Base-by-base conservation (phyloP, 2,329 filamentous ascomycete species). In the Dothistroma pini region DNA sequence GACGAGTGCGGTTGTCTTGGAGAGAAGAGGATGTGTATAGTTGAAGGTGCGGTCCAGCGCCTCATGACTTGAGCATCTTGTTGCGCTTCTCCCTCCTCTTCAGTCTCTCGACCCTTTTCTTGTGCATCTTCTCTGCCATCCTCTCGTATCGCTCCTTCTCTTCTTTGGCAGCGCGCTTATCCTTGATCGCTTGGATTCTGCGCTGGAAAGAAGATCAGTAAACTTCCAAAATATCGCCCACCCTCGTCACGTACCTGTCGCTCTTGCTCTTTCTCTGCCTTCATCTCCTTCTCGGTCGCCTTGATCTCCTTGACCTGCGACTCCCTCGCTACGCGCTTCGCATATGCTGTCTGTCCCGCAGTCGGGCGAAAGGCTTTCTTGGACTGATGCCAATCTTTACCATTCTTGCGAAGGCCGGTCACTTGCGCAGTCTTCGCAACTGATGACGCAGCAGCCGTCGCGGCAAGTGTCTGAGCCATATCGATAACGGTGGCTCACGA, bases 51-150 rank as follows among this genome's bases (percentile, higher is more conserved):
- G 12, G 12, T 14, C n/a, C 8, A 22, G 19, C 21, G 19, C 19
- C 54, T 71, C 75, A 81, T 35, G 80, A 81, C 69, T 81, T 81
- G 62, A 83, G 70, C 75, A 91, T 79, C 80, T 93, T 95, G 78
- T 93, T 99, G 74, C 95, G 87, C 87, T 97, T 97, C 82, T 99
- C 95, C 77, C 91, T 90, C 74, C 93, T 86, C 87, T 92, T 96
- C 77, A 96, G 78, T 70, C 95, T 86, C 79, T 99, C 95, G 12
- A 97, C 89, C 63, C 93, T 84, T 83, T 96, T 97, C 78, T 86
- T 87, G 80, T 97, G 93, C 95, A 99, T 97, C 81, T 95, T 97
- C 79, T 92, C 91, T 21, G 92, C 93, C 86, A 99, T 86, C 81
- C 93, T 91, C 76, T 92, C 91, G 74, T 93, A 97, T 68, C 93